Evolutionary conservation across 2,329 filamentous ascomycete species (phyloP).

Genomic region (Davidsoniella virescens): DNA sequence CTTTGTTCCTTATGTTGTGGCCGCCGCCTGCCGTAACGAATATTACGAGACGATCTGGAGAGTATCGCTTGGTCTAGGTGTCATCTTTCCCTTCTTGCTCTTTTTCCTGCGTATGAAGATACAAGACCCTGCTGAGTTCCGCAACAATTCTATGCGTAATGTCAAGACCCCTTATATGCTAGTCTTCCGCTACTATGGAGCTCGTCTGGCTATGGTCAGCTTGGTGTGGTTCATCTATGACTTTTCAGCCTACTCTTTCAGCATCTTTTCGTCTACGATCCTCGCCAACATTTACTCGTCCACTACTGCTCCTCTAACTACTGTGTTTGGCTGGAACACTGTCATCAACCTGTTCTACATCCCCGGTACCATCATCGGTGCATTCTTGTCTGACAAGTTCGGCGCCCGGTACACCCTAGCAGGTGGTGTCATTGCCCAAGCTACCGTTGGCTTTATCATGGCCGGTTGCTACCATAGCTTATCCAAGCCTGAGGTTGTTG

Average conservation of each 20-base stretch:
- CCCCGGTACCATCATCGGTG: conserved; percentile 63
- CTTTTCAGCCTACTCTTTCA: conserved; percentile 71
- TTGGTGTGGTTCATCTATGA: conserved; percentile 78
- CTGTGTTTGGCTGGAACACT: conserved; percentile 74
- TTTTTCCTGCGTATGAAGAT: conserved; percentile 51
- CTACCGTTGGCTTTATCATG: conserved; percentile 76
- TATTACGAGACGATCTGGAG: conserved; percentile 69
- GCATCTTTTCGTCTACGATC: conserved; percentile 69
- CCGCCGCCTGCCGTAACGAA: conserved; percentile 37
- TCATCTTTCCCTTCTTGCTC: conserved; percentile 59
- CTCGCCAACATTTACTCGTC: conserved; percentile 44
- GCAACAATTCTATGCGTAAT: conserved; percentile 51
- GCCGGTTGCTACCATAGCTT: conserved; percentile 59
- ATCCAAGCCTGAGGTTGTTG: conserved; percentile 33
- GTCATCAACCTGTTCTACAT: conserved; percentile 82
- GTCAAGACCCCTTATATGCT: conserved; percentile 38
- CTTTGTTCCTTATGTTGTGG: conserved; percentile 51
- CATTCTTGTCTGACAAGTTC: conserved; percentile 59
- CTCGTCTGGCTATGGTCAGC: conserved; percentile 51
- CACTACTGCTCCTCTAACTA: conserved; percentile 41
- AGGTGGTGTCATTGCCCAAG: conserved; percentile 55
- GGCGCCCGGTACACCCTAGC: conserved; percentile 63
- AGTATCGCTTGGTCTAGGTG: conserved; percentile 59
- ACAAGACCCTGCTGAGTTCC: conserved; percentile 64
- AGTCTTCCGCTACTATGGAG: conserved; percentile 53